Conservation (phyloP, 805 yeast genomes). For the Wickerhamiella cacticola region DNA sequence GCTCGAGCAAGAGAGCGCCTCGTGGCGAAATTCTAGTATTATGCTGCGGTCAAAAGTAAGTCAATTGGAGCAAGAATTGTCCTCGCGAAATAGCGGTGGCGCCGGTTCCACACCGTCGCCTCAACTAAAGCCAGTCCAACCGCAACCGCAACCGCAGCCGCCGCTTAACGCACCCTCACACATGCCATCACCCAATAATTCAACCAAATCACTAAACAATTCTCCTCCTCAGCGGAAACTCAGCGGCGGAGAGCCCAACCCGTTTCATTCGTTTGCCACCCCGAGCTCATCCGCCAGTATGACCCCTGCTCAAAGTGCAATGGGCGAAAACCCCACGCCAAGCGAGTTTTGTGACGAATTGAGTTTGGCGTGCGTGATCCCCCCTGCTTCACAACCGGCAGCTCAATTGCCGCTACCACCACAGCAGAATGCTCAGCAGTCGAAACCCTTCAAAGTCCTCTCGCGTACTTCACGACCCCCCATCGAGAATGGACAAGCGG, state of each 20-base stretch:
- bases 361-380: slow-evolving; percentile 39
- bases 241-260: neutral
- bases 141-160: neutral
- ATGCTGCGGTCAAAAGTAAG: slow-evolving; percentile 66
- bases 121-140: neutral
- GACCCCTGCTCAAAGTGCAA: slow-evolving; percentile 9
- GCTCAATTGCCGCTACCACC: neutral
- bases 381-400: neutral
- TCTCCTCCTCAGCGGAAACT: neutral
- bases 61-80: slow-evolving; percentile 56
- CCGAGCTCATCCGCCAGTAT: neutral
- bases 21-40: slow-evolving; percentile 59
- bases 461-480: no score
- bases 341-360: slow-evolving; percentile 69
- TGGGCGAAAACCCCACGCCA: slow-evolving; percentile 41
- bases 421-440: no score
- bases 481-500: no score
- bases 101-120: neutral
- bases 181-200: neutral
- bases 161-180: neutral
- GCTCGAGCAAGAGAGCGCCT: slow-evolving; percentile 60
- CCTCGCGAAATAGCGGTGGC: neutral
- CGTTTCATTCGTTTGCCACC: neutral
- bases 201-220: neutral
- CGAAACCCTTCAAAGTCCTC: no score